phyloP scores from a whole-genome alignment of 2,329 filamentous ascomycete species.

The Fusarium sp. region DNA sequence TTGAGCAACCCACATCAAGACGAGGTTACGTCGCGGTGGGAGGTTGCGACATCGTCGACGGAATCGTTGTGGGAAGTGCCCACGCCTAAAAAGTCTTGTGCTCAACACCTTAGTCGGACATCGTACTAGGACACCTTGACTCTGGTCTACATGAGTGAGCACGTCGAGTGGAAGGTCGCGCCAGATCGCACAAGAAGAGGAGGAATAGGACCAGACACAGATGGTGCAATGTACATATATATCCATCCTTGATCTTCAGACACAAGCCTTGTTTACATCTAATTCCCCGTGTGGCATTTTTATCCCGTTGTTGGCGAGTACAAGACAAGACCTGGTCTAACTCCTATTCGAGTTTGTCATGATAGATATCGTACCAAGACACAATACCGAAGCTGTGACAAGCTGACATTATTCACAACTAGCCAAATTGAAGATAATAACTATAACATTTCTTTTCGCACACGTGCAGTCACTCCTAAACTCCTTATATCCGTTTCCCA shows the following conservation, averaged over 20 bases:
- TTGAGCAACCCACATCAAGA: conserved; percentile 26
- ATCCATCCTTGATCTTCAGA: background rate
- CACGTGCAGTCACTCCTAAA: conserved; percentile 32
- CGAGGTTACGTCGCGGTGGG: conserved; percentile 32
- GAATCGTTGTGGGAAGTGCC: background rate
- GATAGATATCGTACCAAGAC: background rate
- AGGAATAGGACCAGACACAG: background rate
- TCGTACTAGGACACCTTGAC: conserved; percentile 28
- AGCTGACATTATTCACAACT: background rate
- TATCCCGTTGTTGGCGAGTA: background rate
- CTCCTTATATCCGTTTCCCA: conserved; percentile 28
- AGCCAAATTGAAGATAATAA: conserved; percentile 4
- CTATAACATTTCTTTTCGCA: conserved; percentile 31
- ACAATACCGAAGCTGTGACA: background rate
- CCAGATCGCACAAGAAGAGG: background rate
- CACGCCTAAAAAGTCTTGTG: conserved; percentile 33
- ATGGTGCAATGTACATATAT: background rate
- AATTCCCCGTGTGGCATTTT: background rate
- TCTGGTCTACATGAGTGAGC: background rate
- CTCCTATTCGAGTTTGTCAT: background rate
- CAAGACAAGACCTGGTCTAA: background rate
- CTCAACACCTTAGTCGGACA: conserved; percentile 39
- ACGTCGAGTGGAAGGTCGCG: background rate
- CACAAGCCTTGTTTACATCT: background rate
- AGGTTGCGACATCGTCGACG: conserved; percentile 3